Evolutionary conservation across 345 rosid genomes (phyloP).

Genomic region (Sisymbrium altissimum): DNA sequence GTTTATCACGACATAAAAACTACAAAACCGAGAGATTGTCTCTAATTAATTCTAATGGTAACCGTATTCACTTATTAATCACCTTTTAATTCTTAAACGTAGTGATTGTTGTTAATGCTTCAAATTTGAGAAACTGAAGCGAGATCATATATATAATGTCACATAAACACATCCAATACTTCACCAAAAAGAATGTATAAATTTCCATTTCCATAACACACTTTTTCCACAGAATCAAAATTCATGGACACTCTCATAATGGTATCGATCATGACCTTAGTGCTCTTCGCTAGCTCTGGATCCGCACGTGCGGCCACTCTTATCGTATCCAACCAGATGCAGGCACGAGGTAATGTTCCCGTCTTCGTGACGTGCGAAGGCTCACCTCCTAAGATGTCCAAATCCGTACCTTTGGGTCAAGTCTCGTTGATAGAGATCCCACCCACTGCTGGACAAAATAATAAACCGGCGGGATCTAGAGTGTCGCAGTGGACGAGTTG

Average conservation of each 20-base stretch:
- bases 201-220: neutral
- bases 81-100: too few species aligned
- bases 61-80: too few species aligned
- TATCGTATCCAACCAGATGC: neutral
- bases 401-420: neutral
- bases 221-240: neutral
- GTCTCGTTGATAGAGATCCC: neutral
- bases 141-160: too few species aligned
- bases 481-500: neutral
- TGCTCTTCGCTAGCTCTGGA: neutral
- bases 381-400: neutral
- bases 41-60: too few species aligned
- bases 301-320: neutral
- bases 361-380: neutral
- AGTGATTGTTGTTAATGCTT: too few species aligned
- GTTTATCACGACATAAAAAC: too few species aligned
- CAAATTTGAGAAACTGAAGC: too few species aligned
- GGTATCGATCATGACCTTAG: neutral
- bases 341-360: neutral
- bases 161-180: too few species aligned
- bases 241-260: neutral
- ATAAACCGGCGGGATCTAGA: neutral
- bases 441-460: neutral
- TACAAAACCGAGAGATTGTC: too few species aligned
- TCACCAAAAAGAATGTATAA: too few species aligned